Conservation (phyloP, 2,329 filamentous ascomycete species). For the Monilinia fructicola region DNA sequence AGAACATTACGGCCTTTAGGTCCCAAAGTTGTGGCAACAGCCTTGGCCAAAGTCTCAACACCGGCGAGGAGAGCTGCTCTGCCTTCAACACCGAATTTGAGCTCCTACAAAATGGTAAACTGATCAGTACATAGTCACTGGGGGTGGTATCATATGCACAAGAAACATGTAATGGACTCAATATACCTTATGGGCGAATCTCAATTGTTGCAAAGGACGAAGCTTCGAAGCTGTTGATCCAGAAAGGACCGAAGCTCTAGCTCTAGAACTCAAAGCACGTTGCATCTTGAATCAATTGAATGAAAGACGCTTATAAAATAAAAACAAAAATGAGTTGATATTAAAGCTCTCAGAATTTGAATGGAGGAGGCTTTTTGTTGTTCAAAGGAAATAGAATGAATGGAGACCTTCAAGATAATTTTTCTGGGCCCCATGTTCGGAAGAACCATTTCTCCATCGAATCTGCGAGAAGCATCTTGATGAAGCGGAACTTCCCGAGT, state of each 20-base stretch:
- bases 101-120: conserved; percentile 62
- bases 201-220: conserved; percentile 75
- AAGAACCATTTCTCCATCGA: conserved; percentile 19
- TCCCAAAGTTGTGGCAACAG: conserved; percentile 92
- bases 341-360: conserved; percentile 22
- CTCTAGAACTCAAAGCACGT: conserved; percentile 84
- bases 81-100: conserved; percentile 97
- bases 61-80: conserved; percentile 85
- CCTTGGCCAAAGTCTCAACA: conserved; percentile 95
- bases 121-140: not conserved
- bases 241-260: conserved; percentile 77
- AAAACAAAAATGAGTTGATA: conserved; percentile 32
- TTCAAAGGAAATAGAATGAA: conserved; percentile 17
- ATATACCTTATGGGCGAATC: conserved; percentile 94
- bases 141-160: conserved; percentile 21
- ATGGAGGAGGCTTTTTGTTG: conserved; percentile 12
- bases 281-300: conserved; percentile 69
- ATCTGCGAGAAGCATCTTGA: conserved; percentile 17
- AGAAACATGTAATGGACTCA: not conserved
- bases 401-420: conserved; percentile 20
- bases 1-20: conserved; percentile 98
- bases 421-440: conserved; percentile 20
- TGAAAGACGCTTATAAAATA: conserved; percentile 29
- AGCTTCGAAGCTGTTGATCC: conserved; percentile 63
- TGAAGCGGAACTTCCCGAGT: conserved; percentile 10